phyloP scores from a whole-genome alignment of 1,139 yeast genomes.

The Suhomyces chickasaworum region DNA sequence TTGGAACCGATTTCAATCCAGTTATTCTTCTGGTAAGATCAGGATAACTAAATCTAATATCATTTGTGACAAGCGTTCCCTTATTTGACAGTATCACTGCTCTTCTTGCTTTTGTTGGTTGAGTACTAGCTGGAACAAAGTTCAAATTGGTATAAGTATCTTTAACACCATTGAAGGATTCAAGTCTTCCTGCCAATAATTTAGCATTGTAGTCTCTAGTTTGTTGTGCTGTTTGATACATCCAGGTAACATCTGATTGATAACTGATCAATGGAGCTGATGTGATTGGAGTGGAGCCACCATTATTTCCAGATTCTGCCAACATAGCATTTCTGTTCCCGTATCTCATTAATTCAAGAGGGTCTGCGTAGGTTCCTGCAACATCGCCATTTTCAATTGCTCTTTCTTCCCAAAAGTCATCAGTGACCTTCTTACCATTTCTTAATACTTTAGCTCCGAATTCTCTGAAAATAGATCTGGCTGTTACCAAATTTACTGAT shows the following conservation, averaged over 20 bases:
- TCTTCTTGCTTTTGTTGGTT: slow-evolving; percentile 53
- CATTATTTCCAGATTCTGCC: slow-evolving; percentile 17
- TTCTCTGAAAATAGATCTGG: slow-evolving; percentile 85
- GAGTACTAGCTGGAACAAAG: slow-evolving; percentile 75
- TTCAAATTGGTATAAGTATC: slow-evolving; percentile 83
- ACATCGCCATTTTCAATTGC: slow-evolving; percentile 71
- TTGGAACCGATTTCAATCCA: slow-evolving; percentile 63
- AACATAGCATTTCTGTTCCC: slow-evolving; percentile 16
- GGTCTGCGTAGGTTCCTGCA: slow-evolving; percentile 83
- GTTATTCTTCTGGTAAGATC: slow-evolving; percentile 52
- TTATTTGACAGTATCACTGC: slow-evolving; percentile 26
- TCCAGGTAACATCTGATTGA: slow-evolving; percentile 78
- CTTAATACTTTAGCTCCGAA: slow-evolving; percentile 85
- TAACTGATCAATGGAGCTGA: slow-evolving; percentile 46
- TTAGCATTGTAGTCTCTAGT: slow-evolving; percentile 69
- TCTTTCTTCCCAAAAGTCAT: slow-evolving; percentile 85
- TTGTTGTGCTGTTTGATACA: slow-evolving; percentile 79
- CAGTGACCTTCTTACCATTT: slow-evolving; percentile 79
- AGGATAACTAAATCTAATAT: slow-evolving; percentile 52
- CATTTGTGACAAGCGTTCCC: slow-evolving; percentile 30
- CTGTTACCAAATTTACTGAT: slow-evolving; percentile 86
- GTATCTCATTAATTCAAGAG: slow-evolving; percentile 49
- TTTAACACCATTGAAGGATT: slow-evolving; percentile 57
- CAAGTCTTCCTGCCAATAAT: slow-evolving; percentile 60
- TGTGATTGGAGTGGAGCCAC: slow-evolving; percentile 35